phyloP scores from a whole-genome alignment of 192 early-diverging fungal genomes.

The Mortierella alpina region DNA sequence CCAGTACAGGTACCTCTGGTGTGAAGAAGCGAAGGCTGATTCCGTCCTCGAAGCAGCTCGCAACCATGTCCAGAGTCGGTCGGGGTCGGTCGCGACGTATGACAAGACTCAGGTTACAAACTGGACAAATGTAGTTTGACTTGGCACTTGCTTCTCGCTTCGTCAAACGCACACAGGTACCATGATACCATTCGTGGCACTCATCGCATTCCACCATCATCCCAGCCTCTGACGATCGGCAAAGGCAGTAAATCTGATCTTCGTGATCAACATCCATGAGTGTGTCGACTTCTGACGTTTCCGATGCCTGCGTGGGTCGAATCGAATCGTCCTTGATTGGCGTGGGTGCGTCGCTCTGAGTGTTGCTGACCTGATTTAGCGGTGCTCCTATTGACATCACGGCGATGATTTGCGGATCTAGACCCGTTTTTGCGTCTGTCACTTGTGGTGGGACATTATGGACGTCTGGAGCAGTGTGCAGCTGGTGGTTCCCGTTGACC shows the following conservation, averaged over 20 bases:
- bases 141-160: conserved; percentile 52
- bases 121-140: conserved; percentile 65
- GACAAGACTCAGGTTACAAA: conserved; percentile 57
- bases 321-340: too few species aligned
- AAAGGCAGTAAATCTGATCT: conserved; percentile 67
- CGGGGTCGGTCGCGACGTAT: conserved; percentile 52
- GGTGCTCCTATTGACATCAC: too few species aligned
- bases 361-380: too few species aligned
- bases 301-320: background rate
- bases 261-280: conserved; percentile 13
- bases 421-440: too few species aligned
- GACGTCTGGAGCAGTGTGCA: too few species aligned
- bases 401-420: too few species aligned
- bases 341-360: too few species aligned
- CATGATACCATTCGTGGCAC: conserved; percentile 78
- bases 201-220: conserved; percentile 77
- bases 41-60: conserved; percentile 47
- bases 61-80: conserved; percentile 48
- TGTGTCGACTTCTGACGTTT: background rate
- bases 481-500: background rate
- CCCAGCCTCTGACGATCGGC: conserved; percentile 67
- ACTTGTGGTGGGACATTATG: too few species aligned
- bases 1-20: conserved; percentile 31
- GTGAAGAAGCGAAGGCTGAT: conserved; percentile 57
- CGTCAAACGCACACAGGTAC: conserved; percentile 64